Conservation (phyloP, 495 filamentous ascomycete genomes). For the Penicillium steckii region DNA sequence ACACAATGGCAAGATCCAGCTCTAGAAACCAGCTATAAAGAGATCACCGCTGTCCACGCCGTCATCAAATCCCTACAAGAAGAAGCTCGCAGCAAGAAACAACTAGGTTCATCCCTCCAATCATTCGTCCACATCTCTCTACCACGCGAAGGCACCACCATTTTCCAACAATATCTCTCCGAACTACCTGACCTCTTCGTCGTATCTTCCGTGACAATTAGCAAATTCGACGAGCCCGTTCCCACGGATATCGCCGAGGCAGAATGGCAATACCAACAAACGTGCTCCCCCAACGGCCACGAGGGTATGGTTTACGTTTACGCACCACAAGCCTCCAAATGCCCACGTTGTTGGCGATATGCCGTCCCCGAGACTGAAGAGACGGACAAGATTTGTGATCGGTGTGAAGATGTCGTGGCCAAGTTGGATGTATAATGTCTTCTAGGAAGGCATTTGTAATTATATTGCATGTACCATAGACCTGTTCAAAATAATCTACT, state of each 20-base stretch:
- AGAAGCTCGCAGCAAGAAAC: conserved; percentile 58
- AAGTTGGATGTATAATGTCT: conserved; percentile 26
- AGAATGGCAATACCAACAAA: conserved; percentile 55
- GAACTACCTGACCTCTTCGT: conserved; percentile 77
- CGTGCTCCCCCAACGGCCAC: conserved; percentile 45
- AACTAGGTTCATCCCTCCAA: conserved; percentile 71
- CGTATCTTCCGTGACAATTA: conserved; percentile 64
- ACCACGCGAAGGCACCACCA: conserved; percentile 14
- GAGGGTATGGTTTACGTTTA: conserved; percentile 58
- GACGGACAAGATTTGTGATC: conserved; percentile 29
- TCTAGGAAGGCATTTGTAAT: neutral
- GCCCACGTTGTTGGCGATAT: conserved; percentile 86
- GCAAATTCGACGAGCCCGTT: conserved; percentile 26
- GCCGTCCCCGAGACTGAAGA: conserved; percentile 68
- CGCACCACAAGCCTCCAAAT: conserved; percentile 70
- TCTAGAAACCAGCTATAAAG: conserved; percentile 54
- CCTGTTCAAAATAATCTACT: neutral
- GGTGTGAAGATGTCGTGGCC: conserved; percentile 69
- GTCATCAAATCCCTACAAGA: conserved; percentile 74
- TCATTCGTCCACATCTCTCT: conserved; percentile 58
- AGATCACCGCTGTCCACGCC: conserved; percentile 52
- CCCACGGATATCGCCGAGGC: conserved; percentile 25
- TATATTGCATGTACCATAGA: neutral
- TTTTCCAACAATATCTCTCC: conserved; percentile 53
- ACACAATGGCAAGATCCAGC: conserved; percentile 37